Percentiles rank a stretch among this genome's conserved stretches.
These are phyloP conservation scores for Mycena maculata DNA, from an alignment of 768 basidiomycete species.

Conservation along the genomic window DNA sequence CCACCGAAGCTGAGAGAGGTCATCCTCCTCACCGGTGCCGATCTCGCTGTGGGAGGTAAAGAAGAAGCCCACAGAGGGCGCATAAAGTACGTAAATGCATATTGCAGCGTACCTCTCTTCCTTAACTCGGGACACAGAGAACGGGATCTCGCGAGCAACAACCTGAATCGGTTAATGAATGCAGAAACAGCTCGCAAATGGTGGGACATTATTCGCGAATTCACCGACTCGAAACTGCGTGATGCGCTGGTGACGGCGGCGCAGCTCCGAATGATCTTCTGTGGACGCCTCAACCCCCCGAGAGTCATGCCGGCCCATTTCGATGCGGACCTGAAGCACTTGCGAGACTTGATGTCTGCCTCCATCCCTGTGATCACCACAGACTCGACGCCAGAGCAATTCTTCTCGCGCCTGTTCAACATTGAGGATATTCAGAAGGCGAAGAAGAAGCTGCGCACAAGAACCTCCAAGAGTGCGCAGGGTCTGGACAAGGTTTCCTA, in stretches of 20 bases:
- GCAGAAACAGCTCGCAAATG: not conserved
- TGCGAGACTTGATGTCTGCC: not conserved
- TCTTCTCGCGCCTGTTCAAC: not conserved
- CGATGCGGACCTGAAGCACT: conserved; percentile 2
- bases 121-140: not conserved
- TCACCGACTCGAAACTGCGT: not conserved
- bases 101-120: not conserved
- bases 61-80: not conserved
- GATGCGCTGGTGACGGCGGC: not conserved
- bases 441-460: not conserved
- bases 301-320: not conserved
- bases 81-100: not conserved
- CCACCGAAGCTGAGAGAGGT: not conserved
- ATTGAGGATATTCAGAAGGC: not conserved
- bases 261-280: not conserved
- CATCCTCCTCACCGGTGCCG: not conserved
- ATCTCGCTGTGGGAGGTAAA: not conserved
- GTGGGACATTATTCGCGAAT: not conserved
- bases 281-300: not conserved
- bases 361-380: not conserved
- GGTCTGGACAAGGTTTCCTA: not conserved
- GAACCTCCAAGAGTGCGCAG: not conserved
- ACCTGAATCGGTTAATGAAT: not conserved
- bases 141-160: not conserved
- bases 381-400: not conserved